Percentiles rank a stretch among this genome's conserved stretches.
Evolutionary conservation across 768 basidiomycete genomes (phyloP).

Genomic region (Leccinum subtestaceum): DNA sequence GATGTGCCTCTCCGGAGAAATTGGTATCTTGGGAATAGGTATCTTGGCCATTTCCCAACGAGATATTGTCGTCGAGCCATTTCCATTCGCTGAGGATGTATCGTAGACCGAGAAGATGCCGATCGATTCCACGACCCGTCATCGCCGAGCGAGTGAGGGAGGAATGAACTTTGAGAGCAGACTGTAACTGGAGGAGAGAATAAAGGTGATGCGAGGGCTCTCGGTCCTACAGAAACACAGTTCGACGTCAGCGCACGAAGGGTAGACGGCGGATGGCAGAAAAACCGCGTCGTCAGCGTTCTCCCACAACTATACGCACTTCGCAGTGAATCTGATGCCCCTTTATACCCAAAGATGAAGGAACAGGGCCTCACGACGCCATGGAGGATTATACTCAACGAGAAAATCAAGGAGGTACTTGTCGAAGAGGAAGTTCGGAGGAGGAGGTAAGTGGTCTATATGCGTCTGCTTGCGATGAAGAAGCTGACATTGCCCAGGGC

Average conservation of each 20-base stretch:
- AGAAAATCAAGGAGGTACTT: constrained; percentile 77
- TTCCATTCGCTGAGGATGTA: constrained; percentile 49
- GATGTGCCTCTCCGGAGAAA: background rate
- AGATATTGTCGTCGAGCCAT: constrained; percentile 23
- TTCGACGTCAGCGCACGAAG: background rate
- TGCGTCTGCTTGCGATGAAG: background rate
- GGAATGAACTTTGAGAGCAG: constrained; percentile 70
- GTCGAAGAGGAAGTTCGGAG: constrained; percentile 88
- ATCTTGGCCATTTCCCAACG: constrained; percentile 4
- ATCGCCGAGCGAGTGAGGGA: constrained; percentile 73
- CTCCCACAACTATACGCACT: no score
- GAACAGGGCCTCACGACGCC: constrained; percentile 44
- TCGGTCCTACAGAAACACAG: background rate
- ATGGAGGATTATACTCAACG: constrained; percentile 63
- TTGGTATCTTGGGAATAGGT: constrained; percentile 6
- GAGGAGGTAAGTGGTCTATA: constrained; percentile 58
- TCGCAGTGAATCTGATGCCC: no score
- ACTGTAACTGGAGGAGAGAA: constrained; percentile 53
- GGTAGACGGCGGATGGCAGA: background rate
- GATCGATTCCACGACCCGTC: constrained; percentile 81
- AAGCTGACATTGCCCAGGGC: constrained; percentile 49
- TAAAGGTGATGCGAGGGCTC: constrained; percentile 33
- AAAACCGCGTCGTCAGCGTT: background rate
- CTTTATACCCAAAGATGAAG: constrained; percentile 27
- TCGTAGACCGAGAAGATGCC: constrained; percentile 84